Conservation (phyloP, 106 monocot species). For the Phalaenopsis aphrodite region DNA sequence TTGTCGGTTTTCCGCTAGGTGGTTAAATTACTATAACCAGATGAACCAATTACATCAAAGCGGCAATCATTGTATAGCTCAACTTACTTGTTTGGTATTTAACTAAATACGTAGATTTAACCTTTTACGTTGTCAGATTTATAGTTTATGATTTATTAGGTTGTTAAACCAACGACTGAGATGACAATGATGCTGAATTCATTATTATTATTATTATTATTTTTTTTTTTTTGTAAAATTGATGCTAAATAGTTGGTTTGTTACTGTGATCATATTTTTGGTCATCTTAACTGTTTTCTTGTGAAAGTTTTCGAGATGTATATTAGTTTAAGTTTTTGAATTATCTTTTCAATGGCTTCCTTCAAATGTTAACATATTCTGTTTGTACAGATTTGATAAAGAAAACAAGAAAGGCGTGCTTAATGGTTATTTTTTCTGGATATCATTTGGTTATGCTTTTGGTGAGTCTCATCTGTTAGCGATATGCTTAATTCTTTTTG, state of each 20-base stretch:
- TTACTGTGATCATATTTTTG: not conserved
- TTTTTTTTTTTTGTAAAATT: not conserved
- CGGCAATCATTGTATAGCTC: too few relatives aligned
- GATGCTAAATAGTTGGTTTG: not conserved
- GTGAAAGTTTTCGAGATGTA: not conserved
- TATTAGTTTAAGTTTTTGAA: not conserved
- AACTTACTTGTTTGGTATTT: not conserved
- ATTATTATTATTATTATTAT: too few relatives aligned
- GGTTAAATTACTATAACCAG: too few relatives aligned
- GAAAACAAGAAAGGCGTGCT: not conserved
- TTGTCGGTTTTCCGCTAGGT: too few relatives aligned
- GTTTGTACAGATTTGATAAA: slow-evolving; percentile 2
- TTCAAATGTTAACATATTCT: not conserved
- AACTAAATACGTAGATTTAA: not conserved
- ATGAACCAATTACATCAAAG: too few relatives aligned
- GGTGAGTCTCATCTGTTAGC: not conserved
- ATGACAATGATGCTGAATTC: not conserved
- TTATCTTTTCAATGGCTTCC: not conserved
- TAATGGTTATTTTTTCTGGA: slow-evolving; percentile 6
- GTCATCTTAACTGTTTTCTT: not conserved
- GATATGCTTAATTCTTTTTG: not conserved
- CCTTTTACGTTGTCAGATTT: not conserved
- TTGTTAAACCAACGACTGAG: too few relatives aligned
- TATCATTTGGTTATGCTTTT: slow-evolving; percentile 11
- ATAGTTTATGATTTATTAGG: too few relatives aligned